Evolutionary conservation across 2,329 filamentous ascomycete genomes (phyloP).

Genomic region (Ophiocordyceps camponoti-floridani): DNA sequence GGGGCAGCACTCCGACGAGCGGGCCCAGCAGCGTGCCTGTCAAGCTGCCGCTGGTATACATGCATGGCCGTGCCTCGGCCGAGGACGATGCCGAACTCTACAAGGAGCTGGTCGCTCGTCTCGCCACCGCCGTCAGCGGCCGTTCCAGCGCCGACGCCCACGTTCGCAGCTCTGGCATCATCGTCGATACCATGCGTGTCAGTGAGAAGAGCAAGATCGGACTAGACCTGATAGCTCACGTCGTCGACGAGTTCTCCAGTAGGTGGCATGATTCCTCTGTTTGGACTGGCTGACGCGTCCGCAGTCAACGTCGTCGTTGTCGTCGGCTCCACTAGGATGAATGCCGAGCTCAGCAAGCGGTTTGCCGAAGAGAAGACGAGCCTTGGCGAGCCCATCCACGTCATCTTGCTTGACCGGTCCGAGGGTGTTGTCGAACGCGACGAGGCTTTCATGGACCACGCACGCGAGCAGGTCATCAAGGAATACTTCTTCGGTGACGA

Average conservation of each 20-base stretch:
- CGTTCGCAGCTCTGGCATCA: conserved; percentile 55
- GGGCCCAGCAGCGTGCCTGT: conserved; percentile 78
- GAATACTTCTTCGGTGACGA: conserved; percentile 88
- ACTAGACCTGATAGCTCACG: conserved; percentile 65
- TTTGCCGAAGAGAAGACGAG: conserved; percentile 40
- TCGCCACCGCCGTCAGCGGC: conserved; percentile 63
- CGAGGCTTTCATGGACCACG: conserved; percentile 52
- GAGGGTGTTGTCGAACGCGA: conserved; percentile 70
- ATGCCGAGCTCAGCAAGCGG: conserved; percentile 54
- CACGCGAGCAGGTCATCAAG: conserved; percentile 60
- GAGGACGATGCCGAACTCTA: conserved; percentile 59
- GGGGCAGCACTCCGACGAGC: conserved; percentile 79
- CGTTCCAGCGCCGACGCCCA: conserved; percentile 59
- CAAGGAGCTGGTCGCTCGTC: conserved; percentile 52
- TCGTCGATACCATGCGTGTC: conserved; percentile 69
- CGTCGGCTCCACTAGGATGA: conserved; percentile 60
- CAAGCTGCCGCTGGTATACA: conserved; percentile 82
- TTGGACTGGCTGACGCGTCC: conserved; percentile 21
- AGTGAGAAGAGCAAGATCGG: conserved; percentile 46
- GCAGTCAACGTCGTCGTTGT: conserved; percentile 67
- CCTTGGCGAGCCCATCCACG: conserved; percentile 49
- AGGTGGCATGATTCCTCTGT: conserved; percentile 1
- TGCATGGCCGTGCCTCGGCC: conserved; percentile 58
- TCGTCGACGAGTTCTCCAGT: conserved; percentile 40
- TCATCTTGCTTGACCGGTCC: conserved; percentile 69